Conservation (phyloP, 306 rosid genomes). For the Dryas octopetala region DNA sequence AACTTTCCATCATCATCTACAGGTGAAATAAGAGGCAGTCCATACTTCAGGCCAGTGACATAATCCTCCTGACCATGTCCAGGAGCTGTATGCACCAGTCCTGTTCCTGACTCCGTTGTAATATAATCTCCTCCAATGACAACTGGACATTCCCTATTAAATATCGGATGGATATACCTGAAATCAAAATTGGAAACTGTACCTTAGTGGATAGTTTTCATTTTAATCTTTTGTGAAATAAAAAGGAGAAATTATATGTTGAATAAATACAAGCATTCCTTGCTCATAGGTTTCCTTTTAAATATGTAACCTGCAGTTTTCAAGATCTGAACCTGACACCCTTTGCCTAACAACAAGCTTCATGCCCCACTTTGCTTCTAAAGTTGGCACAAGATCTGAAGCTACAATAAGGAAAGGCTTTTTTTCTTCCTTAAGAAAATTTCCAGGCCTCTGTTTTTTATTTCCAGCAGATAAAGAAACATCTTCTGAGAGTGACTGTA, state of each 20-base stretch:
- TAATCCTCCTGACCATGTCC: conserved; percentile 99
- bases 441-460: conserved; percentile 57
- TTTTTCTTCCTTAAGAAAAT: conserved; percentile 68
- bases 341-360: conserved; percentile 63
- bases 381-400: conserved; percentile 77
- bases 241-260: background rate
- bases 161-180: conserved; percentile 86
- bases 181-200: conserved; percentile 22
- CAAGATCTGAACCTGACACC: conserved; percentile 78
- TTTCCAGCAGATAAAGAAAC: conserved; percentile 50
- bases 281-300: conserved; percentile 12
- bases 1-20: conserved; percentile 86
- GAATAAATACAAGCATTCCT: conserved; percentile 21
- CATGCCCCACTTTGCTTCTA: conserved; percentile 89
- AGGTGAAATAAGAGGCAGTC: conserved; percentile 82
- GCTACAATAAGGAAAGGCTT: conserved; percentile 81
- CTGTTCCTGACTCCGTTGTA: conserved; percentile 94
- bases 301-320: conserved; percentile 75
- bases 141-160: conserved; percentile 70
- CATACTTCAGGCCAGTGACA: conserved; percentile 88
- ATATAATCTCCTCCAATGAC: conserved; percentile 96
- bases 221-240: conserved; percentile 7
- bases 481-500: conserved; percentile 48
- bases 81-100: conserved; percentile 98
- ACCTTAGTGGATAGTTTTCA: conserved; percentile 17